Base-by-base conservation (phyloP, 345 rosid species). In the Nephelium lappaceum region DNA sequence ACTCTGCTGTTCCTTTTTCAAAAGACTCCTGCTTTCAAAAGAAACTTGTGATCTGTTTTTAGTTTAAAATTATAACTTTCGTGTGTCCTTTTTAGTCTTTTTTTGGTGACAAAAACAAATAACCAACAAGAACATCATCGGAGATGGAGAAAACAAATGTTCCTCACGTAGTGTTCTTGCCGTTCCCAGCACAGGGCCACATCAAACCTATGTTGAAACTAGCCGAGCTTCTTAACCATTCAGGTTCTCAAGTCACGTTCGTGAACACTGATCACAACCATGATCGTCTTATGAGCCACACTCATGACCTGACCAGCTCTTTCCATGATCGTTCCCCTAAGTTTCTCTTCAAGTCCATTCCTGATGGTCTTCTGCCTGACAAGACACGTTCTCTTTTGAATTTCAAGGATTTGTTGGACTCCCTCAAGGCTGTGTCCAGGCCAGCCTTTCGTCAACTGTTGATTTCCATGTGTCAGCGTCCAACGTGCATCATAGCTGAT, bases 151-250 rank as follows among this genome's bases (percentile, higher is more conserved):
- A 65, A 49, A 9, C 38, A 8, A 19, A 39, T 5, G 51, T 53
- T 66, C 78, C 72, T 66, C 85, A 80, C 70, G 85, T 92, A 0
- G 67, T 94, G 38, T 67, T 90, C 5, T 94, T 89, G 36, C 94
- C 93, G 3, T 53, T 85, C 53, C 95, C 92, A 4, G 64, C 70
- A 15, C 93, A 94, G 15, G 91, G 94, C 60, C 93, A 92, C 69
- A 84, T 93, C 64, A 92, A 83, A 83, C 80, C 90, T 71, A 84
- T 88, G 92, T 80, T 94, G 42, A 91, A 84, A 75, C 85, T 92
- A 2, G 89, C 92, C 25, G 89, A 91, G 75, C 86, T 90, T 27
- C 77, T 94, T 1, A 55, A 70, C 74, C 83, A 86, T 19, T 71
- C 85, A 4, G 91, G 88, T 67, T 80, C 89, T 43, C 81, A 86